Conservation (phyloP, 2,329 filamentous ascomycete species). For the Dactylellina haptotyla region DNA sequence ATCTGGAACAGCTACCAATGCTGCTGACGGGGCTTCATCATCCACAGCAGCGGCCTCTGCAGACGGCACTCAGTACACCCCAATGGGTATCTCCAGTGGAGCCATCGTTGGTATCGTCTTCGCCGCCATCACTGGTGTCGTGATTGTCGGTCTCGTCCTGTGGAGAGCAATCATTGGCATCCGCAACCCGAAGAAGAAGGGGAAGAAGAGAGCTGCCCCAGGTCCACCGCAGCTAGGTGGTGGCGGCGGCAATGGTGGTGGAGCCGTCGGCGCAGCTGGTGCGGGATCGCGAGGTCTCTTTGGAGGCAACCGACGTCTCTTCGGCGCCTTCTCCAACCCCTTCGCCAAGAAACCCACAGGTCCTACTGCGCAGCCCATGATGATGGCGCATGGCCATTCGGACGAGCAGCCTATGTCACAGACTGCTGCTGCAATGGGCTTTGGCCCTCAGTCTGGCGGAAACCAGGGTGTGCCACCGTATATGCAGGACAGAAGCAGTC, state of each 20-base stretch:
- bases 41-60: conserved; percentile 9
- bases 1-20: conserved; percentile 34
- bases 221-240: background rate
- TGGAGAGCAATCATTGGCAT: conserved; percentile 52
- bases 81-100: conserved; percentile 48
- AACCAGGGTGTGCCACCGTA: conserved; percentile 28
- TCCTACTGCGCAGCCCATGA: conserved; percentile 27
- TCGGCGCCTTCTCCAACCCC: conserved; percentile 18
- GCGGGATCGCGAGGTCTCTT: conserved; percentile 19
- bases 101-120: conserved; percentile 52
- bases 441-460: conserved; percentile 20
- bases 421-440: conserved; percentile 43
- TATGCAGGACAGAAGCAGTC: conserved; percentile 43
- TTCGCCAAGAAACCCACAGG: conserved; percentile 27
- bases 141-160: conserved; percentile 49
- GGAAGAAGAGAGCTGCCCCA: conserved; percentile 10
- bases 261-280: conserved; percentile 15
- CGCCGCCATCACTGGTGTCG: conserved; percentile 42
- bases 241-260: background rate
- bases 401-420: conserved; percentile 43
- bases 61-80: conserved; percentile 28
- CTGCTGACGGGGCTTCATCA: conserved; percentile 27
- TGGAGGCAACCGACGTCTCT: conserved; percentile 32
- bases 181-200: conserved; percentile 32
- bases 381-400: background rate